Conservation (phyloP, 192 early-diverging fungal genomes). For the Coemansia sp. region DNA sequence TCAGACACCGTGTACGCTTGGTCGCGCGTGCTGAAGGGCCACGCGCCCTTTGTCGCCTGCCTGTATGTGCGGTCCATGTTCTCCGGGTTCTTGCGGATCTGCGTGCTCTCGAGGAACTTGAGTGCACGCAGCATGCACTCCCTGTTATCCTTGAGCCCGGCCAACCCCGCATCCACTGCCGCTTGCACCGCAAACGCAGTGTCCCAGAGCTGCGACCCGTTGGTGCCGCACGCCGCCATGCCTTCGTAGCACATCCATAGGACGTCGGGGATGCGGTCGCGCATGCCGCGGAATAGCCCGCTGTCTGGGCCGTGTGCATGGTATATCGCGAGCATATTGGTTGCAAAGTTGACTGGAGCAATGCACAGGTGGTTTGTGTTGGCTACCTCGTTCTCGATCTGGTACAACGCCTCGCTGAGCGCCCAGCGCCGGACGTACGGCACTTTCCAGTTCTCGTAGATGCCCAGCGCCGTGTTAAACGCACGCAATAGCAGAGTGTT, state of each 20-base stretch:
- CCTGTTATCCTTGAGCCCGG: slow-evolving; percentile 67
- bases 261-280: slow-evolving; percentile 73
- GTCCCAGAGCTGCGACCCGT: slow-evolving; percentile 98
- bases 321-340: slow-evolving; percentile 88
- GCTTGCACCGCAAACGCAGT: slow-evolving; percentile 87
- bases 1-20: slow-evolving; percentile 97
- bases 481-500: slow-evolving; percentile 75
- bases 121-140: slow-evolving; percentile 66
- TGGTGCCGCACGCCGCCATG: slow-evolving; percentile 94
- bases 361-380: slow-evolving; percentile 89
- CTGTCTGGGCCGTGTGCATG: slow-evolving; percentile 86
- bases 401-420: slow-evolving; percentile 70
- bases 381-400: slow-evolving; percentile 85
- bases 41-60: slow-evolving; percentile 85
- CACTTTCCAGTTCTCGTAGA: slow-evolving; percentile 73
- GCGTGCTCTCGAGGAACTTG: slow-evolving; percentile 81
- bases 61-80: slow-evolving; percentile 73
- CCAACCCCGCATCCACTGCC: slow-evolving; percentile 74
- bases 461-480: slow-evolving; percentile 66
- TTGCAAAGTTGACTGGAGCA: slow-evolving; percentile 91
- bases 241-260: slow-evolving; percentile 91
- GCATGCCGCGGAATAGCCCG: slow-evolving; percentile 72
- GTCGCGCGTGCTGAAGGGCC: slow-evolving; percentile 93
- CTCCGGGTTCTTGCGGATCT: slow-evolving; percentile 77
- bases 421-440: slow-evolving; percentile 64